Conservation (phyloP, 78 protist species). For the Emiliania huxleyi region DNA sequence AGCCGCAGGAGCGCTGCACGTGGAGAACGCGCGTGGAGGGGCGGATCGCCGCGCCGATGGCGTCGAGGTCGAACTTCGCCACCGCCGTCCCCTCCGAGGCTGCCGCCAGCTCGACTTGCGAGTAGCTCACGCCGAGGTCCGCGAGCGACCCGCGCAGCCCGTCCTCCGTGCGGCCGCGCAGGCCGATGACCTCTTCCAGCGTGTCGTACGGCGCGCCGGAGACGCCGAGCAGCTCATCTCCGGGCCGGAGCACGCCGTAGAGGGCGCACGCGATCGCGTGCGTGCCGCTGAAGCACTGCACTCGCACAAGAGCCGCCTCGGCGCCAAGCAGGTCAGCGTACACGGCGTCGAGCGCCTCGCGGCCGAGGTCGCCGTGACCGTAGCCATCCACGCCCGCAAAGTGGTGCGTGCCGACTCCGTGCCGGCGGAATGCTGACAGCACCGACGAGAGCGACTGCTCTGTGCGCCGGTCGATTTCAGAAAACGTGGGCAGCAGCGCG, state of each 20-base stretch:
- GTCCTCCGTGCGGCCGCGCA: neutral
- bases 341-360: conserved; percentile 49
- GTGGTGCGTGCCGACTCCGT: conserved; percentile 30
- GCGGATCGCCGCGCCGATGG: neutral
- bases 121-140: conserved; percentile 25
- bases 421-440: neutral
- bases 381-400: conserved; percentile 46
- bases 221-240: conserved; percentile 34
- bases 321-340: conserved; percentile 55
- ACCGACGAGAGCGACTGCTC: neutral
- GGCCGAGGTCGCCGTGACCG: conserved; percentile 55
- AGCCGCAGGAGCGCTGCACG: conserved; percentile 61
- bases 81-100: too few species aligned
- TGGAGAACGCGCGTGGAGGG: conserved; percentile 6
- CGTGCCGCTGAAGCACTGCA: conserved; percentile 51
- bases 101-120: neutral
- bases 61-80: conserved; percentile 28
- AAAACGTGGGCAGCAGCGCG: neutral
- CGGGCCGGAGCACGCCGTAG: conserved; percentile 54
- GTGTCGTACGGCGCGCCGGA: conserved; percentile 48
- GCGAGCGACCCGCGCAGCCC: neutral
- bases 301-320: conserved; percentile 43
- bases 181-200: conserved; percentile 51
- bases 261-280: conserved; percentile 59
- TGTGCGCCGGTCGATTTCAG: neutral